phyloP scores from a whole-genome alignment of 176 grass and related monocot genomes.

The Aegilops tauschii region DNA sequence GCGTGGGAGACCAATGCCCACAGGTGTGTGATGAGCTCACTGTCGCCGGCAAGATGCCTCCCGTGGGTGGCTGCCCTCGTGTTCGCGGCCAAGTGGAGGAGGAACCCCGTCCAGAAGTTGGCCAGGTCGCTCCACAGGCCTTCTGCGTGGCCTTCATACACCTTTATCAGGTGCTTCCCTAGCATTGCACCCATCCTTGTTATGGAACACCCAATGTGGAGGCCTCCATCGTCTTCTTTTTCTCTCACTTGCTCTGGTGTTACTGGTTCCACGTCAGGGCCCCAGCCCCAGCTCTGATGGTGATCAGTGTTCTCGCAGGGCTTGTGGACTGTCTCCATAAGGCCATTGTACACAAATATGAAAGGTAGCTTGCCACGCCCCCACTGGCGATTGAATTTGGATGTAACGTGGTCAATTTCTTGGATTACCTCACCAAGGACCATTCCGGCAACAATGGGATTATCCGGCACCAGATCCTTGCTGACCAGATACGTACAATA shows the following conservation, averaged over 20 bases:
- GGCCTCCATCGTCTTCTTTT: not conserved
- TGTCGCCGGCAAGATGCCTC: not conserved
- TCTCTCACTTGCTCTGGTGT: not conserved
- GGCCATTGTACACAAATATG: not conserved
- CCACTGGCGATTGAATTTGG: too few relatives aligned
- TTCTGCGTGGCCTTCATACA: too few relatives aligned
- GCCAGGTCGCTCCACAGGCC: too few relatives aligned
- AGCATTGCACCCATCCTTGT: not conserved
- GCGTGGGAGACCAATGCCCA: conserved; percentile 17
- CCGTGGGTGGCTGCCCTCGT: not conserved
- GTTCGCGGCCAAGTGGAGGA: not conserved
- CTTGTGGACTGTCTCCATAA: too few relatives aligned
- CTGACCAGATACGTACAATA: conserved; percentile 1
- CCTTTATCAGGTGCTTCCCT: not conserved
- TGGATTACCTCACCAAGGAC: not conserved
- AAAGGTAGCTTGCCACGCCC: not conserved
- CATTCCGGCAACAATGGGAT: not conserved
- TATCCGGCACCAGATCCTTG: not conserved
- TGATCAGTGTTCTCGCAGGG: too few relatives aligned
- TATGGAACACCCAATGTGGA: not conserved
- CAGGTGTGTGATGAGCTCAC: not conserved
- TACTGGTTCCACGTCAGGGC: too few relatives aligned
- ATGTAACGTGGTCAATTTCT: not conserved
- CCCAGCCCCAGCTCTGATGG: too few relatives aligned
- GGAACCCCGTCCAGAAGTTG: too few relatives aligned